These are phyloP conservation scores for Trichosporon sp. DNA, from an alignment of 1,284 basidiomycete genomes.

Conservation along the genomic window DNA sequence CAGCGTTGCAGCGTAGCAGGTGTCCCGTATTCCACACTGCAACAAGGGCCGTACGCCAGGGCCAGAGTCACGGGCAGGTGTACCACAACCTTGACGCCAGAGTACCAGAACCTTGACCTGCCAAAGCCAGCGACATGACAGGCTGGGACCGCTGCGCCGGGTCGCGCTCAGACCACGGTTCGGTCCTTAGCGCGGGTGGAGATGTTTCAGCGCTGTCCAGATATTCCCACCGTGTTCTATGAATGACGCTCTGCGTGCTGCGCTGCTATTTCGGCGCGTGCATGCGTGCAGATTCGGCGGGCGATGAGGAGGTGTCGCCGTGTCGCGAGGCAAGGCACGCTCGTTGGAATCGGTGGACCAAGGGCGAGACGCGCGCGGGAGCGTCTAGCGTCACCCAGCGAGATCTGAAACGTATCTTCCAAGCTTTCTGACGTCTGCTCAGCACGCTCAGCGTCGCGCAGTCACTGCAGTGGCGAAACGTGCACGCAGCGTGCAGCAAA, in stretches of 20 bases:
- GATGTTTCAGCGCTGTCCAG: background rate
- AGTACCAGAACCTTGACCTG: background rate
- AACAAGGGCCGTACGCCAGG: background rate
- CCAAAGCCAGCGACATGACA: background rate
- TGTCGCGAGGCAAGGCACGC: background rate
- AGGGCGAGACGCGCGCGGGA: background rate
- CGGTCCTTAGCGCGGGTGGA: background rate
- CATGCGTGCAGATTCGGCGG: no score
- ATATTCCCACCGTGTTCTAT: background rate
- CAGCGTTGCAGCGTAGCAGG: background rate
- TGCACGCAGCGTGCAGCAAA: background rate
- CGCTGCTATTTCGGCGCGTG: background rate
- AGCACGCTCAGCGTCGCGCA: background rate
- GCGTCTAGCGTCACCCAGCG: background rate
- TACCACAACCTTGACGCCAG: background rate
- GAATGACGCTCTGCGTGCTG: no score
- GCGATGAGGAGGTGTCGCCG: background rate
- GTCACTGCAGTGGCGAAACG: background rate
- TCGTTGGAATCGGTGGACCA: background rate
- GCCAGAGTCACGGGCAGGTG: background rate
- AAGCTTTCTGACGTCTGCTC: background rate
- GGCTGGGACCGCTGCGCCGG: background rate
- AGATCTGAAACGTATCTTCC: conserved; percentile 2
- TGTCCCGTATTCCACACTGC: background rate
- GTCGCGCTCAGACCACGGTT: background rate